phyloP scores from a whole-genome alignment of 2,329 filamentous ascomycete genomes.

The Pseudogymnoascus sp. region DNA sequence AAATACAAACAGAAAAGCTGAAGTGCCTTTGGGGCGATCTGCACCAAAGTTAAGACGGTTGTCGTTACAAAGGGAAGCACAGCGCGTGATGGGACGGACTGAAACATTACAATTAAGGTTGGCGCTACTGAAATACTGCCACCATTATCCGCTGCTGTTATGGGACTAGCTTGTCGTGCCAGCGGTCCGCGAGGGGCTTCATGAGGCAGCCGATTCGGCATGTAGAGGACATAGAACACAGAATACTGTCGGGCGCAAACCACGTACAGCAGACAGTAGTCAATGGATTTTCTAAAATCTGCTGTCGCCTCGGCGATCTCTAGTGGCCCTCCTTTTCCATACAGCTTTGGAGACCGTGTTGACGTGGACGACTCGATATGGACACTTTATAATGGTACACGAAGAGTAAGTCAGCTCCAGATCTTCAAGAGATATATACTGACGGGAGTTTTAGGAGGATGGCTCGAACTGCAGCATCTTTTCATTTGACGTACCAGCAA shows the following conservation, averaged over 20 bases:
- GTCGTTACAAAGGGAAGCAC: conserved; percentile 1
- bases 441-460: conserved; percentile 59
- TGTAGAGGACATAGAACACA: conserved; percentile 2
- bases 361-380: conserved; percentile 92
- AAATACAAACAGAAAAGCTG: not conserved
- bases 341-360: conserved; percentile 84
- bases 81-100: not conserved
- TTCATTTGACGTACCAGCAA: conserved; percentile 79
- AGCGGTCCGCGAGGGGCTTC: not conserved
- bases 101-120: conserved; percentile 8
- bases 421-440: conserved; percentile 11
- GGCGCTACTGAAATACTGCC: conserved; percentile 4
- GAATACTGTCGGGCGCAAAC: not conserved
- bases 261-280: not conserved
- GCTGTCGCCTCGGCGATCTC: conserved; percentile 95
- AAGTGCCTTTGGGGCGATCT: not conserved
- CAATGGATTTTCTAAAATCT: conserved; percentile 96
- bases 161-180: not conserved
- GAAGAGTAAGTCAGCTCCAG: conserved; percentile 49
- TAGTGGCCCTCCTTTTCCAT: conserved; percentile 87
- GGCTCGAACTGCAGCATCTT: conserved; percentile 93
- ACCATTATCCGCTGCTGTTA: not conserved
- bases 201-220: not conserved
- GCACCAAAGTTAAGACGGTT: not conserved
- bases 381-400: conserved; percentile 92